phyloP scores from a whole-genome alignment of 805 yeast genomes.

The Cyberlindnera xylosilytica region DNA sequence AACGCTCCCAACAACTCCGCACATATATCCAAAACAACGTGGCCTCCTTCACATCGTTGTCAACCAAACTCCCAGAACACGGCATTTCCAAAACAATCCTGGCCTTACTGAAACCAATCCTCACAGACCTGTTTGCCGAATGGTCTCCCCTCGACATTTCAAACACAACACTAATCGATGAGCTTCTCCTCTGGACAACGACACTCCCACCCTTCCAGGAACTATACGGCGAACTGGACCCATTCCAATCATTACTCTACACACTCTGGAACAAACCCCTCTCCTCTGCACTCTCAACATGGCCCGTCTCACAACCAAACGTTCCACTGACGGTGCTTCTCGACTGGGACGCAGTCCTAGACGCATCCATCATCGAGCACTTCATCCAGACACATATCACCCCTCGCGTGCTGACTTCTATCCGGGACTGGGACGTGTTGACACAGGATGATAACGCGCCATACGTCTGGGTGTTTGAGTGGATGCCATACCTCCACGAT shows the following conservation, averaged over 20 bases:
- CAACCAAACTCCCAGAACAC: background rate
- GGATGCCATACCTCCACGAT: conserved; percentile 32
- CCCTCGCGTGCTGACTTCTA: conserved; percentile 33
- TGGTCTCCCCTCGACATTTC: conserved; percentile 40
- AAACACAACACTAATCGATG: conserved; percentile 28
- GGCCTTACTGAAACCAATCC: conserved; percentile 23
- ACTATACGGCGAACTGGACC: conserved; percentile 16
- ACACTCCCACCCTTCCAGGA: conserved; percentile 10
- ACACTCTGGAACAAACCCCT: conserved; percentile 36
- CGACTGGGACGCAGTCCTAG: conserved; percentile 40
- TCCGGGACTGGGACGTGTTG: conserved; percentile 32
- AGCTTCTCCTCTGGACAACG: conserved; percentile 28
- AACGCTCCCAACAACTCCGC: background rate
- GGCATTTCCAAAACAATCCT: conserved; percentile 16
- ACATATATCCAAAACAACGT: background rate
- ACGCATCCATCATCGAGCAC: conserved; percentile 27
- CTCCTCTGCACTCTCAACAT: conserved; percentile 28
- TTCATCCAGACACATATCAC: conserved; percentile 31
- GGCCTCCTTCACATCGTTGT: background rate
- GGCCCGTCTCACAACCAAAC: conserved; percentile 40
- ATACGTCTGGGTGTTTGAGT: conserved; percentile 36
- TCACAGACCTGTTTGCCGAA: conserved; percentile 18
- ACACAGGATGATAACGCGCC: conserved; percentile 15
- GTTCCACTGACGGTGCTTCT: conserved; percentile 37
- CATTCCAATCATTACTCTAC: conserved; percentile 36